Conservation (phyloP, 2,329 filamentous ascomycete genomes). For the Fusarium cicatricum region DNA sequence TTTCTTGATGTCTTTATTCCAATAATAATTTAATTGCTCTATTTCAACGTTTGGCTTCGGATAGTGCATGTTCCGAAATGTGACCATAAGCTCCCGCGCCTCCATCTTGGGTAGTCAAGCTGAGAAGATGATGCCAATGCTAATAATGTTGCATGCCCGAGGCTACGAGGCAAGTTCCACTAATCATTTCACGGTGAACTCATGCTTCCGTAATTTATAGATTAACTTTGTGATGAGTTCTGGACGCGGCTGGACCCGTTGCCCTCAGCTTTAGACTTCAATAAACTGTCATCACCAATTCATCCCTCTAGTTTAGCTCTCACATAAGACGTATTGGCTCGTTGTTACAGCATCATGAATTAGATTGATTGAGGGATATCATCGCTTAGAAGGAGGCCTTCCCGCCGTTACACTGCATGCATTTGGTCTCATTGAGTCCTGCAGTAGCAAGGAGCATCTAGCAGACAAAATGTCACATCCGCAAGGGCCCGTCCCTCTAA, state of each 20-base stretch:
- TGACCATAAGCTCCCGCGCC: conserved; percentile 21
- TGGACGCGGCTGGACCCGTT: neutral
- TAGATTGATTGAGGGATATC: too few species aligned
- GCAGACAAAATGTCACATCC: neutral
- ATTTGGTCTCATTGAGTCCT: too few species aligned
- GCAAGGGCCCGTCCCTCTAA: neutral
- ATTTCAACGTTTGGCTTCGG: neutral
- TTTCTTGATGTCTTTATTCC: neutral
- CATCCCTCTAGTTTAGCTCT: neutral
- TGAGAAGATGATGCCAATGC: too few species aligned
- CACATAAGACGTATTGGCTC: neutral
- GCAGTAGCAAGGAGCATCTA: neutral
- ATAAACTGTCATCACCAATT: neutral
- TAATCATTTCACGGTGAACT: neutral
- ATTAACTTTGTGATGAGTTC: neutral
- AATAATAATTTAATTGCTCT: conserved; percentile 5
- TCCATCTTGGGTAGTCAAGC: conserved; percentile 17
- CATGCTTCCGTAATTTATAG: conserved; percentile 1
- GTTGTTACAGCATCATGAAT: too few species aligned
- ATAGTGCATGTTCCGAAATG: neutral
- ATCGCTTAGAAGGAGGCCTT: too few species aligned
- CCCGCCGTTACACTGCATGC: too few species aligned
- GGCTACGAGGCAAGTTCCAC: neutral
- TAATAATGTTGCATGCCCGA: conserved; percentile 2
- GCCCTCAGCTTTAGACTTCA: neutral